Base-by-base conservation (phyloP, 2,329 filamentous ascomycete genomes). In the Alternaria conjuncta region DNA sequence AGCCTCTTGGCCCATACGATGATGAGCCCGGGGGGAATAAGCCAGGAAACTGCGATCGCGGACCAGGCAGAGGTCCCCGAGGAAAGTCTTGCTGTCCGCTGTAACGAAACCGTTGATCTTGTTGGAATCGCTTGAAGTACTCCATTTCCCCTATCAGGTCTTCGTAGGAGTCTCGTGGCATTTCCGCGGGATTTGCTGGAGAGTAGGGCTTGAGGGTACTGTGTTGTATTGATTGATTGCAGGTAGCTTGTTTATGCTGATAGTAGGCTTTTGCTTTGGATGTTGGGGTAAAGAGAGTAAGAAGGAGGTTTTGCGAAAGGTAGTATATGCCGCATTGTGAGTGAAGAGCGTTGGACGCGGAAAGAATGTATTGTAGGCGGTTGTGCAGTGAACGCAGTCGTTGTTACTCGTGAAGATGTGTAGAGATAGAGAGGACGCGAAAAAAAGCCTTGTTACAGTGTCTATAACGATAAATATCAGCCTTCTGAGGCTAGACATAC, bases 401-500 rank as follows among this genome's bases (percentile, higher is more conserved):
- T 45, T 45, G 6, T 6, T 21, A 21, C 6, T 0, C 43, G 3
- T 45, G 5, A 21, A 21, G 43, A 45, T 45, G 11, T 45, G 6
- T 44, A 41, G 15, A 18, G n/a, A 41, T 41, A 41, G n/a, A 41
- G 15, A 41, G n/a, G 36, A 41, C 36, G 36, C 36, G 36, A 41
- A 41, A 5, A 5, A 0, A 18, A 41, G 9, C n/a, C n/a, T 41
- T 41, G 36, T 0, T 11, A 18, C n/a, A 41, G n/a, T 5, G 9
- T 41, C 9, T 18, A 41, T 18, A 18, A 10, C 32, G 15, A 5
- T 41, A 0, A 3, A n/a, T n/a, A n/a, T 36, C 15, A 36, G 32
- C 32, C 0, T 36, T 36, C 8, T 1, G 1, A 1, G 0, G 15
- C 4, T 5, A 36, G 32, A 36, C 32, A n/a, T n/a, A n/a, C 8